A percentile compares a stretch with the other conserved stretches of the same genome.
Conservation (phyloP, 2,329 filamentous ascomycete species). For the Beauveria scarabaeidicola region DNA sequence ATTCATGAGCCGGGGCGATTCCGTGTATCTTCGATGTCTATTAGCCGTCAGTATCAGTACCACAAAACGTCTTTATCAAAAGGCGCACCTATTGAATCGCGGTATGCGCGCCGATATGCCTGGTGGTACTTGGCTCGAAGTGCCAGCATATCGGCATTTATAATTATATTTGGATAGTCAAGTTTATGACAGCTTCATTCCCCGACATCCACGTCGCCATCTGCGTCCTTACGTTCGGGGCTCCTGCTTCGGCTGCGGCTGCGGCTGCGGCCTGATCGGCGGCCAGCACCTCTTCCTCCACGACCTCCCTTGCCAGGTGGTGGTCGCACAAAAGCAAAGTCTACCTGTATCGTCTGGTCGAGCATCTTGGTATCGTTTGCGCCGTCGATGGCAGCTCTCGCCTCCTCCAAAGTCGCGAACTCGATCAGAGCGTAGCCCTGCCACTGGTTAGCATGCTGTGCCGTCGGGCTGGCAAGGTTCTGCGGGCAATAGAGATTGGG, state of each 20-base stretch:
- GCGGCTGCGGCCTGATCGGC: slow-evolving; percentile 36
- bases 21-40: background rate
- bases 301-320: slow-evolving; percentile 47
- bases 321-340: slow-evolving; percentile 79
- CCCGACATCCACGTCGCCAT: slow-evolving; percentile 14
- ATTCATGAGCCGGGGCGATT: background rate
- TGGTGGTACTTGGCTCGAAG: slow-evolving; percentile 6
- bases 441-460: background rate
- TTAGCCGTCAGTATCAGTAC: background rate
- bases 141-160: slow-evolving; percentile 19
- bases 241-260: slow-evolving; percentile 36
- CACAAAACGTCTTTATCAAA: background rate
- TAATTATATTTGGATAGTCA: background rate
- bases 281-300: slow-evolving; percentile 30
- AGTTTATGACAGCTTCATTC: slow-evolving; percentile 14
- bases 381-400: slow-evolving; percentile 71
- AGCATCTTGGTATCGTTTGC: slow-evolving; percentile 70
- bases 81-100: slow-evolving; percentile 20
- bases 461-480: background rate
- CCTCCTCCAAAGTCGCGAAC: slow-evolving; percentile 70
- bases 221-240: slow-evolving; percentile 31
- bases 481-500: background rate
- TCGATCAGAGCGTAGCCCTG: slow-evolving; percentile 82
- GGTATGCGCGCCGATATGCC: slow-evolving; percentile 22
- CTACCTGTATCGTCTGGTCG: slow-evolving; percentile 71